These are phyloP conservation scores for Bruguiera parviflora DNA, from an alignment of 345 rosid genomes.

Conservation along the genomic window DNA sequence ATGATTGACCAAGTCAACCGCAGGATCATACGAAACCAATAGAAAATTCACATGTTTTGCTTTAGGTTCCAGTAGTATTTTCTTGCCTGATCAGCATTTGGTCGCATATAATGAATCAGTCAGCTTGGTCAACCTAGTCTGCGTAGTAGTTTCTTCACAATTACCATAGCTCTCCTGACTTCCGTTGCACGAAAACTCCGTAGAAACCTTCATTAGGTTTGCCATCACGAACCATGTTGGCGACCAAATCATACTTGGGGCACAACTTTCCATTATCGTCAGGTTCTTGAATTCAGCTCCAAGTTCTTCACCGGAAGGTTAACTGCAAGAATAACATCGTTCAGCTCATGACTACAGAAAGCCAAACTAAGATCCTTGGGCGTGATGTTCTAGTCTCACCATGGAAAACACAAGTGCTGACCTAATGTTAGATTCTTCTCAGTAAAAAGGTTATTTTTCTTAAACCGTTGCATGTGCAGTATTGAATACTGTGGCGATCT, in stretches of 20 bases:
- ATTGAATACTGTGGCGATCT: slow-evolving; percentile 74
- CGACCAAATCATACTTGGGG: slow-evolving; percentile 84
- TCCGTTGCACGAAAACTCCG: slow-evolving; percentile 93
- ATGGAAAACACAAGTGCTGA: slow-evolving; percentile 21
- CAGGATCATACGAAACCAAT: too few relatives aligned
- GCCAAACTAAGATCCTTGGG: not conserved
- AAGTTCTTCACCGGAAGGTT: slow-evolving; percentile 93
- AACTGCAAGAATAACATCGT: slow-evolving; percentile 42
- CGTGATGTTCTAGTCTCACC: not conserved
- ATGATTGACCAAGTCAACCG: too few relatives aligned
- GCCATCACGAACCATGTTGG: slow-evolving; percentile 89
- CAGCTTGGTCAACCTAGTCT: too few relatives aligned
- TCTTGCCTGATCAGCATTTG: too few relatives aligned
- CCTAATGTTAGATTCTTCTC: slow-evolving; percentile 97
- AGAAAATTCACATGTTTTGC: too few relatives aligned
- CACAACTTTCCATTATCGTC: slow-evolving; percentile 53
- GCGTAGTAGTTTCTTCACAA: not conserved
- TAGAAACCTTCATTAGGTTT: slow-evolving; percentile 90
- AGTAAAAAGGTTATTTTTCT: slow-evolving; percentile 86
- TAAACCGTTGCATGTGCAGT: slow-evolving; percentile 90
- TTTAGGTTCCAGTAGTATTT: too few relatives aligned
- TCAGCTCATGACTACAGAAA: not conserved
- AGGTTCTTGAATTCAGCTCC: slow-evolving; percentile 73
- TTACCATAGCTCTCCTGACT: slow-evolving; percentile 89
- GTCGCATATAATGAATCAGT: too few relatives aligned